Percentiles rank a stretch among this genome's conserved stretches.
Conservation (phyloP, 2,329 filamentous ascomycete genomes). For the Biscogniauxia marginata region DNA sequence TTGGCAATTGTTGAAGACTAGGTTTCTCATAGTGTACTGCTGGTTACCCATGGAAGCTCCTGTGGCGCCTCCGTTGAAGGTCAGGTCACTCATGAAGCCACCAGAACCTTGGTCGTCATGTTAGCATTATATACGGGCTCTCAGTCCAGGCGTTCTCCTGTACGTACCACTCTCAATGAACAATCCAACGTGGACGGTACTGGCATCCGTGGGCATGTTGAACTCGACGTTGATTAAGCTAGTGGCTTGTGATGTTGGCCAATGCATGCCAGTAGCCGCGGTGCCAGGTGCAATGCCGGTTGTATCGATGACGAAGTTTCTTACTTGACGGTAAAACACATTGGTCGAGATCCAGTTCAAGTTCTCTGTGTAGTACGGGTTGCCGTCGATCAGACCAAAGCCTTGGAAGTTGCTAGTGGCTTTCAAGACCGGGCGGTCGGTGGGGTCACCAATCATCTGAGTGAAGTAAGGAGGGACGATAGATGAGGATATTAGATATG, state of each 20-base stretch:
- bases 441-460: slow-evolving; percentile 60
- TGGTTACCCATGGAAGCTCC: slow-evolving; percentile 66
- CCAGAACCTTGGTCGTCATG: slow-evolving; percentile 32
- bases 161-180: slow-evolving; percentile 34
- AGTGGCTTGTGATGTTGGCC: slow-evolving; percentile 62
- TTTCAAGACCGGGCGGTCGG: slow-evolving; percentile 53
- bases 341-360: slow-evolving; percentile 49
- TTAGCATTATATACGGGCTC: slow-evolving; percentile 5
- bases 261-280: slow-evolving; percentile 51
- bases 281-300: slow-evolving; percentile 30
- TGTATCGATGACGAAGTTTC: slow-evolving; percentile 63
- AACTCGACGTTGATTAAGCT: slow-evolving; percentile 52
- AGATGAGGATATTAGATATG: slow-evolving; percentile 54
- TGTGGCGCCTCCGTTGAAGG: slow-evolving; percentile 56
- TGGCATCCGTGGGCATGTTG: slow-evolving; percentile 38
- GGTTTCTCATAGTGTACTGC: slow-evolving; percentile 67
- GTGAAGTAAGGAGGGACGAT: slow-evolving; percentile 65
- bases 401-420: slow-evolving; percentile 52
- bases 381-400: slow-evolving; percentile 57
- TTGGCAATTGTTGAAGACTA: slow-evolving; percentile 63
- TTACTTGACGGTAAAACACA: slow-evolving; percentile 63
- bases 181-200: slow-evolving; percentile 32
- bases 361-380: slow-evolving; percentile 44
- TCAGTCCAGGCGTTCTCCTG: background rate
- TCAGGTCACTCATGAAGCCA: slow-evolving; percentile 56